A percentile compares a stretch with the other conserved stretches of the same genome.
phyloP scores from a whole-genome alignment of 1,139 yeast species.

The Kurtzmaniella quercitrusa region DNA sequence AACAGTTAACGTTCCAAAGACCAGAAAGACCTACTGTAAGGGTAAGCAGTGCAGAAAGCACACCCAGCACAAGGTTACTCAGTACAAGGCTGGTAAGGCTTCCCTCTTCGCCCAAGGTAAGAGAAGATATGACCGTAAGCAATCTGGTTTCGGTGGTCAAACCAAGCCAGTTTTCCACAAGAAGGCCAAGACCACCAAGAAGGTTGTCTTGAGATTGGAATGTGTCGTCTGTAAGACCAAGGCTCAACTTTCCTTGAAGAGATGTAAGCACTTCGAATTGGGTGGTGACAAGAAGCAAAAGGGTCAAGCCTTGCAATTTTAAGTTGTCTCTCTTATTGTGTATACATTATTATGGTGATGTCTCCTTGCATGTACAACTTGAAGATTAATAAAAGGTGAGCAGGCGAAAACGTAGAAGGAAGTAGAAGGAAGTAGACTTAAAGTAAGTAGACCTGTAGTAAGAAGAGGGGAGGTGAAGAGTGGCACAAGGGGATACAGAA shows the following conservation, averaged over 20 bases:
- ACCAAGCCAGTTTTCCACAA: conserved; percentile 99
- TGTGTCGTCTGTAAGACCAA: conserved; percentile 98
- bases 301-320: conserved; percentile 98
- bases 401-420: not conserved
- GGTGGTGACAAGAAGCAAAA: conserved; percentile 99
- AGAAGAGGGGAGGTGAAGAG: too few species aligned
- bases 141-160: conserved; percentile 99
- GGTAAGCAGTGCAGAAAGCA: conserved; percentile 99
- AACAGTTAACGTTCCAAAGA: conserved; percentile 99
- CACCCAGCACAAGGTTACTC: conserved; percentile 99
- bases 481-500: too few species aligned
- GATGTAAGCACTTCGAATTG: conserved; percentile 99
- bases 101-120: conserved; percentile 99
- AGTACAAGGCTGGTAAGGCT: conserved; percentile 99
- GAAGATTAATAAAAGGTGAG: conserved; percentile 3
- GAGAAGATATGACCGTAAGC: conserved; percentile 99
- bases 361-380: conserved; percentile 7
- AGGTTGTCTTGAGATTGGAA: conserved; percentile 98
- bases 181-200: conserved; percentile 99
- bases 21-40: conserved; percentile 99
- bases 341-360: conserved; percentile 2
- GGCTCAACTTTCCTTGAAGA: conserved; percentile 96
- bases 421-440: not conserved
- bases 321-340: conserved; percentile 23
- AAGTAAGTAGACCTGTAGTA: not conserved